Conservation (phyloP, 495 filamentous ascomycete genomes). For the Trypethelium eluteriae region DNA sequence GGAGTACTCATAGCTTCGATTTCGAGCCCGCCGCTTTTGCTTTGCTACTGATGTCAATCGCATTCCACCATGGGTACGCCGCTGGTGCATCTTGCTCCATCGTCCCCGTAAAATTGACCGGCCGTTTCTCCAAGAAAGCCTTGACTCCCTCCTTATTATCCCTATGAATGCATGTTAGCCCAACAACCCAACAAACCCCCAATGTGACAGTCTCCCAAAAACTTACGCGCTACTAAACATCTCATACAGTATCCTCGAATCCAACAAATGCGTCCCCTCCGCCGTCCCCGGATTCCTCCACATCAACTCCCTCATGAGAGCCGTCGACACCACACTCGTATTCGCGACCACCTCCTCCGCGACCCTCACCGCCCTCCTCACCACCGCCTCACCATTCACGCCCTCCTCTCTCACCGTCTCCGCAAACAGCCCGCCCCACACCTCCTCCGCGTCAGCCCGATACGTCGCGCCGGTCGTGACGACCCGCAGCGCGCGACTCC, state of each 20-base stretch:
- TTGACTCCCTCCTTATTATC: conserved; percentile 39
- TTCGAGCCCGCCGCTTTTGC: conserved; percentile 23
- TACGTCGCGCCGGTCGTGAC: conserved; percentile 45
- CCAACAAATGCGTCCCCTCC: conserved; percentile 53
- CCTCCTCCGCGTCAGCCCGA: conserved; percentile 27
- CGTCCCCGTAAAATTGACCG: conserved; percentile 46
- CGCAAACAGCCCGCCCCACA: background rate
- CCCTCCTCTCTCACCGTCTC: conserved; percentile 5
- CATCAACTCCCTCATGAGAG: conserved; percentile 54
- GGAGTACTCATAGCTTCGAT: conserved; percentile 12
- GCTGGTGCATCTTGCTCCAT: conserved; percentile 41
- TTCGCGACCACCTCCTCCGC: conserved; percentile 53
- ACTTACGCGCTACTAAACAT: conserved; percentile 41
- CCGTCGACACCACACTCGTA: conserved; percentile 47
- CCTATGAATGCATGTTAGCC: conserved; percentile 15
- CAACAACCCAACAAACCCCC: background rate
- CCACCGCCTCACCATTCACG: conserved; percentile 36
- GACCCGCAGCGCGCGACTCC: conserved; percentile 52
- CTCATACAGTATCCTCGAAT: conserved; percentile 49
- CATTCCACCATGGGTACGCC: conserved; percentile 46
- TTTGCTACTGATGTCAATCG: conserved; percentile 27
- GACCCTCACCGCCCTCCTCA: conserved; percentile 50
- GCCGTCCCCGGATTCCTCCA: conserved; percentile 48
- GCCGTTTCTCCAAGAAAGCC: conserved; percentile 38
- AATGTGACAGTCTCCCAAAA: background rate